phyloP scores from a whole-genome alignment of 2,329 filamentous ascomycete genomes.

The Fusarium floridanum region DNA sequence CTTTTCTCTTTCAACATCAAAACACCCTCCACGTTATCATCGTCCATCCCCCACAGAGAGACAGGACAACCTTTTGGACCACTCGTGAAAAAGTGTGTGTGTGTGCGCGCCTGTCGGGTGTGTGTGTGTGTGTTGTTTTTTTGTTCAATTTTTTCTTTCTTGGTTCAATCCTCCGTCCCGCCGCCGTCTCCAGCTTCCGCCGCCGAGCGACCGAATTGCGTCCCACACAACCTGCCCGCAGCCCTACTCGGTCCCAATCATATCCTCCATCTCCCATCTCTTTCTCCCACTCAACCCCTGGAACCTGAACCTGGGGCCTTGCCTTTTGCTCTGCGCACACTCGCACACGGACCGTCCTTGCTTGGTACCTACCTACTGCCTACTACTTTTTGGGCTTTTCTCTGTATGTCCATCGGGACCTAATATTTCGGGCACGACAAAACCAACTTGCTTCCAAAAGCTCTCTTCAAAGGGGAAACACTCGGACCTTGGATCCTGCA shows the following conservation, averaged over 20 bases:
- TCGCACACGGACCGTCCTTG: constrained; percentile 27
- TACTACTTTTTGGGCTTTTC: constrained; percentile 39
- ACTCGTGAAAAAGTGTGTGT: constrained; percentile 14
- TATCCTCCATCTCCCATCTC: constrained; percentile 29
- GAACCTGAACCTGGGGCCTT: constrained; percentile 4
- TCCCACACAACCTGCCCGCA: constrained; percentile 42
- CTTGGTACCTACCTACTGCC: constrained; percentile 38
- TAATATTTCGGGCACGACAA: constrained; percentile 34
- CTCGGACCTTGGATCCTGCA: constrained; percentile 20
- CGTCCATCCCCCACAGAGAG: background rate
- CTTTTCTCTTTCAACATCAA: background rate
- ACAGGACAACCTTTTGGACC: constrained; percentile 3
- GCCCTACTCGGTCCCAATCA: constrained; percentile 46
- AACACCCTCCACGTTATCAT: background rate
- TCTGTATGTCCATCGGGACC: constrained; percentile 39
- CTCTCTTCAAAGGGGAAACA: constrained; percentile 17
- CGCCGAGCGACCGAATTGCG: constrained; percentile 36
- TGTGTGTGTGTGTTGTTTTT: background rate
- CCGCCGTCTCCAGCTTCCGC: constrained; percentile 39
- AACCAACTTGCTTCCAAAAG: constrained; percentile 15
- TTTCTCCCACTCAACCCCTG: constrained; percentile 31
- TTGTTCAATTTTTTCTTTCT: constrained; percentile 14
- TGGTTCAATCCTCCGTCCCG: constrained; percentile 34
- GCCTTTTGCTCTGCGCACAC: constrained; percentile 19
- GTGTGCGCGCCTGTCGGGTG: constrained; percentile 1